These are phyloP conservation scores for Coemansia sp. DNA, from an alignment of 192 early-diverging fungal species.

Conservation along the genomic window DNA sequence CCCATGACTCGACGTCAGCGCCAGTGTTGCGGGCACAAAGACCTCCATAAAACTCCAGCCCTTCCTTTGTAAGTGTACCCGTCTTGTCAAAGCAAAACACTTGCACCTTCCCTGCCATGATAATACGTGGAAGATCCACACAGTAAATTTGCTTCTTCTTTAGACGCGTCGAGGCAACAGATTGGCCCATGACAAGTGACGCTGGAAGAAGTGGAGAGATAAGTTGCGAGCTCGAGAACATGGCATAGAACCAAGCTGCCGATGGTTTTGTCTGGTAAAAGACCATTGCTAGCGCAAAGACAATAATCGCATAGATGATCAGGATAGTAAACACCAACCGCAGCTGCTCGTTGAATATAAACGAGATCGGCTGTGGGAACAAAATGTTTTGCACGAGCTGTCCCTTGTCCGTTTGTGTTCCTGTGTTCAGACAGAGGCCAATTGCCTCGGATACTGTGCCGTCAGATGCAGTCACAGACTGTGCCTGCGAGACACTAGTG, in stretches of 20 bases:
- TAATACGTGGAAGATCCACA: constrained; percentile 63
- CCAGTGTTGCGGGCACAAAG: constrained; percentile 22
- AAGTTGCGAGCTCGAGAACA: constrained; percentile 68
- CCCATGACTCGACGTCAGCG: constrained; percentile 12
- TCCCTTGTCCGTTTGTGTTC: constrained; percentile 60
- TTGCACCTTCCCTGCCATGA: constrained; percentile 62
- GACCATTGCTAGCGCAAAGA: constrained; percentile 45
- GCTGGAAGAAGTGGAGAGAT: constrained; percentile 63
- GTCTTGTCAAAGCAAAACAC: constrained; percentile 69
- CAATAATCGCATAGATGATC: constrained; percentile 34
- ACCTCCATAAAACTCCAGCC: constrained; percentile 60
- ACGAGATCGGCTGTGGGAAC: constrained; percentile 64
- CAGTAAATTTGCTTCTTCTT: constrained; percentile 59
- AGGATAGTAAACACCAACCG: constrained; percentile 60
- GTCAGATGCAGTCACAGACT: constrained; percentile 15
- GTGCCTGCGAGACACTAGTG: constrained; percentile 60
- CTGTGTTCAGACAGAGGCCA: constrained; percentile 35
- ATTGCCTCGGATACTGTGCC: constrained; percentile 41
- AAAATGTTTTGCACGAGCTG: constrained; percentile 67
- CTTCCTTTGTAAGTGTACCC: constrained; percentile 66
- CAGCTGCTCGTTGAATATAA: constrained; percentile 73
- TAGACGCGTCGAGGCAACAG: constrained; percentile 55
- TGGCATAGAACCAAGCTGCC: constrained; percentile 65
- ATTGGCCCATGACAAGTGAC: constrained; percentile 63
- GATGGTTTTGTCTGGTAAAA: constrained; percentile 52